A percentile compares a stretch with the other conserved stretches of the same genome.
phyloP scores from a whole-genome alignment of 768 basidiomycete species.

The Psilocybe azurescens region DNA sequence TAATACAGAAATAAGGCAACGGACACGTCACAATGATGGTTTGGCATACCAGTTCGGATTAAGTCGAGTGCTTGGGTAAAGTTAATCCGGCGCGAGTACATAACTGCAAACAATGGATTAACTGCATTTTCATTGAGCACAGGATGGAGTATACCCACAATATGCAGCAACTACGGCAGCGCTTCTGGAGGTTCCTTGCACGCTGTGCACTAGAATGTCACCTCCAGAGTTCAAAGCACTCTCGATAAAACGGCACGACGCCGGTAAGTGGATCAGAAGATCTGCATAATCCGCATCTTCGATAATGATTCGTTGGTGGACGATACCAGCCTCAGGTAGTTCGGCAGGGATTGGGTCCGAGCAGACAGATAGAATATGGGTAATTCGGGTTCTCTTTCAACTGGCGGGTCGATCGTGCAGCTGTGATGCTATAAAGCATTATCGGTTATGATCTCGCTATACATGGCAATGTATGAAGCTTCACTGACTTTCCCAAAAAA shows the following conservation, averaged over 20 bases:
- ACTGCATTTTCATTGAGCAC: background rate
- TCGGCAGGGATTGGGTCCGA: slow-evolving; percentile 74
- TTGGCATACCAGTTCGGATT: slow-evolving; percentile 58
- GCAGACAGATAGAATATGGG: slow-evolving; percentile 83
- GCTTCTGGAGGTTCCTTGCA: slow-evolving; percentile 69
- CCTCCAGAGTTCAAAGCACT: slow-evolving; percentile 61
- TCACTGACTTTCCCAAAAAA: slow-evolving; percentile 78
- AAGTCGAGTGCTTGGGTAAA: slow-evolving; percentile 62
- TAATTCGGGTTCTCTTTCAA: slow-evolving; percentile 77
- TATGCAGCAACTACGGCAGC: slow-evolving; percentile 80
- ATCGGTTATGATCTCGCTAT: background rate
- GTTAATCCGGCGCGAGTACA: slow-evolving; percentile 65
- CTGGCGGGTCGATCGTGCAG: slow-evolving; percentile 72
- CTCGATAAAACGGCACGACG: slow-evolving; percentile 70
- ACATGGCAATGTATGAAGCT: slow-evolving; percentile 23
- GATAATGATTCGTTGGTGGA: slow-evolving; percentile 72
- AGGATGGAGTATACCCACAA: slow-evolving; percentile 46
- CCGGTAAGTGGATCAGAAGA: slow-evolving; percentile 68
- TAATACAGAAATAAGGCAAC: slow-evolving; percentile 30
- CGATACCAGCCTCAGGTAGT: slow-evolving; percentile 68
- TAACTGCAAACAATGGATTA: slow-evolving; percentile 51
- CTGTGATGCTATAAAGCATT: slow-evolving; percentile 55
- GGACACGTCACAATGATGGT: slow-evolving; percentile 12
- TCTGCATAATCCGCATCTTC: slow-evolving; percentile 75
- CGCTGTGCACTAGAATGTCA: slow-evolving; percentile 68